These are phyloP conservation scores for Psilocybe cubensis DNA, from an alignment of 768 basidiomycete species.

Conservation along the genomic window DNA sequence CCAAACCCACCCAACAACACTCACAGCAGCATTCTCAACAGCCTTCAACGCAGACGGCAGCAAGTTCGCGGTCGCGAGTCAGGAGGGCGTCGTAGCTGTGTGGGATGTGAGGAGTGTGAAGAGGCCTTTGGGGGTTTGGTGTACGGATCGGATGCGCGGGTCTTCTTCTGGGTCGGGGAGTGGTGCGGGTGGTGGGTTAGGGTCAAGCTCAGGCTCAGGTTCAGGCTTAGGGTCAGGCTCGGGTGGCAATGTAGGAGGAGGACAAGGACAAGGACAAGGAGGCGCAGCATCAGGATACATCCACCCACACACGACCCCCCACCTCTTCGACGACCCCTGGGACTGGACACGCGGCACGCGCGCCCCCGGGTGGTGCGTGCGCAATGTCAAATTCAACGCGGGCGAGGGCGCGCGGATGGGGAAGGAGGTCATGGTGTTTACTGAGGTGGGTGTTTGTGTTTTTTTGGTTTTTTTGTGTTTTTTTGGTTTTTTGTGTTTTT, in stretches of 20 bases:
- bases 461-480: neutral
- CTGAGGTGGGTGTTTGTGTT: slow-evolving; percentile 64
- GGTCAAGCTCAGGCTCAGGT: too few relatives aligned
- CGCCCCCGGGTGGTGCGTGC: slow-evolving; percentile 82
- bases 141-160: slow-evolving; percentile 51
- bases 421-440: slow-evolving; percentile 85
- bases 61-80: slow-evolving; percentile 84
- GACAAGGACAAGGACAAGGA: neutral
- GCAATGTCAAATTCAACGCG: slow-evolving; percentile 78
- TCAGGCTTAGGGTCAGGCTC: too few relatives aligned
- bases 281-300: too few relatives aligned
- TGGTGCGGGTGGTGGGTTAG: slow-evolving; percentile 21
- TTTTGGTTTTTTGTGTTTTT: neutral
- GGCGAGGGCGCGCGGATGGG: slow-evolving; percentile 53
- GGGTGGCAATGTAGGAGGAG: too few relatives aligned
- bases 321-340: slow-evolving; percentile 66
- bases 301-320: slow-evolving; percentile 21
- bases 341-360: slow-evolving; percentile 65
- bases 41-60: slow-evolving; percentile 76
- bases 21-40: slow-evolving; percentile 78
- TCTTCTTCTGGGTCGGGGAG: neutral
- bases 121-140: slow-evolving; percentile 63
- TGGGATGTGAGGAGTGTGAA: slow-evolving; percentile 83
- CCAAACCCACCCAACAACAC: slow-evolving; percentile 41
- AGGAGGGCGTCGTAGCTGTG: slow-evolving; percentile 78